Evolutionary conservation across 768 basidiomycete genomes (phyloP), one percentile per base, ranked within the genome.

Genomic region (Naganishia vishniacii): DNA sequence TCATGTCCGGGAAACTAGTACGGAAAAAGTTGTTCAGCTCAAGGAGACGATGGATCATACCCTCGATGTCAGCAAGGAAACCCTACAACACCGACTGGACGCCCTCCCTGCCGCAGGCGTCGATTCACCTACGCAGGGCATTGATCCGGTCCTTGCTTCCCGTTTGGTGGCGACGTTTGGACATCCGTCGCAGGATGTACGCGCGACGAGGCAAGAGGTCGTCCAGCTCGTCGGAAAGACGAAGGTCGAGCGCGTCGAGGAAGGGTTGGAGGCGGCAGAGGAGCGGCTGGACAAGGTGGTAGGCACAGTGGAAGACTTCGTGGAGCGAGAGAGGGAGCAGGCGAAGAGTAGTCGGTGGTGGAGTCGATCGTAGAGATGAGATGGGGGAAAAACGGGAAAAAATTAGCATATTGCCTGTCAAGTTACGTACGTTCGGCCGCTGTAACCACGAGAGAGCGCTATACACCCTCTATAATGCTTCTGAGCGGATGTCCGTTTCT

Each of bases 111-210:
- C 32, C 6, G 40, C 34, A 16, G 34, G 53, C 28, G 32, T 41
- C 37, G 37, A 25, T 4, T 15, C 12, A 1, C n/a, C 32, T 20
- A 23, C 11, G 20, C 34, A 56, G 18, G 20, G 23, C 1, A 4
- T 20, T 20, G n/a, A 34, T 29, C 28, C 47, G 23, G n/a, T 37
- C 7, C 23, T 56, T 23, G 53, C 53, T 23, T 23, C 53, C 9
- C 34, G 53, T 3, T 16, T 56, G 1, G n/a, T 56, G 4, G 32
- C 53, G 34, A 56, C 53, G n/a, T 56, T 56, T 40, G 53, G 53
- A 1, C 37, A 56, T 23, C 34, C 53, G 37, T 2, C 13, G 11
- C 20, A 6, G 6, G 53, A 56, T 16, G 37, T 23, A 6, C 4
- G 18, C 8, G 37, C 23, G 53, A 56, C 34, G 2, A 1, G 13